A percentile compares a stretch with the other conserved stretches of the same genome.
Conservation (phyloP, 768 basidiomycete genomes). For the Coprinellus aureogranulatus region DNA sequence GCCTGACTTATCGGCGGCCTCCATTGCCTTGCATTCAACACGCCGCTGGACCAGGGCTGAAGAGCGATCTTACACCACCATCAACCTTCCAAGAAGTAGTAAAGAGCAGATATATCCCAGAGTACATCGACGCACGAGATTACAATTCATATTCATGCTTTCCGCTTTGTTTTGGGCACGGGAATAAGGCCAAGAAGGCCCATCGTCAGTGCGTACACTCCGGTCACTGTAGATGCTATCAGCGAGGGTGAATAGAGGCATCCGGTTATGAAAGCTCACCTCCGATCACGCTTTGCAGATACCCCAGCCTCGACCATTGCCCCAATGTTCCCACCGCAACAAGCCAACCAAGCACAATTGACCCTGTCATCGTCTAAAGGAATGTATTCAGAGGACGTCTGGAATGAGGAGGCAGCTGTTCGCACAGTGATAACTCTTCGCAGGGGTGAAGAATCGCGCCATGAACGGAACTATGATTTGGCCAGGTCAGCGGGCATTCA, state of each 20-base stretch:
- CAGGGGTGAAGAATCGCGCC: constrained; percentile 68
- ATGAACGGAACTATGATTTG: constrained; percentile 60
- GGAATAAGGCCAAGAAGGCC: constrained; percentile 76
- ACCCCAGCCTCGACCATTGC: constrained; percentile 67
- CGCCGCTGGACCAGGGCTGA: no score
- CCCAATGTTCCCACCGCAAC: constrained; percentile 60
- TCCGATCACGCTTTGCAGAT: constrained; percentile 59
- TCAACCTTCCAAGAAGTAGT: no score
- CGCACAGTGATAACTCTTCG: constrained; percentile 66
- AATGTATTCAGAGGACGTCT: constrained; percentile 1
- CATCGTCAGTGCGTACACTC: constrained; percentile 66
- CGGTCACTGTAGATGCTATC: constrained; percentile 57
- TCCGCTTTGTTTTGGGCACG: constrained; percentile 45
- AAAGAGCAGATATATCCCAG: no score
- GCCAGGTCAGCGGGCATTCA: not conserved
- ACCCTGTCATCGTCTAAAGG: constrained; percentile 53
- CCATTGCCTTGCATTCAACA: no score
- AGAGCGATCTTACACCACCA: no score
- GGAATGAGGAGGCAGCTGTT: not conserved
- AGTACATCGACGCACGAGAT: no score
- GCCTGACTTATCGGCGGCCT: no score
- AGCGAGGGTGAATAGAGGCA: not conserved
- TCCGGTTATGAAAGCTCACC: constrained; percentile 36
- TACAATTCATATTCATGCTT: not conserved
- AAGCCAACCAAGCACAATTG: constrained; percentile 71